A percentile compares a stretch with the other conserved stretches of the same genome.
phyloP scores from a whole-genome alignment of 441 rosid species.

The Populus hybrid region DNA sequence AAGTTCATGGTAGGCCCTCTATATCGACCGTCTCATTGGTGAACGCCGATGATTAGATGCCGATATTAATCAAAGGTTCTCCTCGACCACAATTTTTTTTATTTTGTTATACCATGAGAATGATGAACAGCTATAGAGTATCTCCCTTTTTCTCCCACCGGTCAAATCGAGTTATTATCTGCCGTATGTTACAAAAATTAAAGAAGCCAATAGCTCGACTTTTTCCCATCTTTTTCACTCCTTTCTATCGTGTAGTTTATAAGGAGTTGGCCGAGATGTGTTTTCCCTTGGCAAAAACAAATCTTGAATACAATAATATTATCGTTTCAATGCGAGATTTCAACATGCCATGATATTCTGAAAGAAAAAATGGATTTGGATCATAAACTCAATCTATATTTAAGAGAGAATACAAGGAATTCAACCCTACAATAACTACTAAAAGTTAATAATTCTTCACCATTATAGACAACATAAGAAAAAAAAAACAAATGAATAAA shows the following conservation, averaged over 20 bases:
- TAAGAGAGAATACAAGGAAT: too few relatives aligned
- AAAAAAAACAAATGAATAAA: too few relatives aligned
- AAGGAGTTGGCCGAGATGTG: not conserved
- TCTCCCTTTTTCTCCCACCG: slow-evolving; percentile 5
- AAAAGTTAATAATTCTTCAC: too few relatives aligned
- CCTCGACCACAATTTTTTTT: slow-evolving; percentile 18
- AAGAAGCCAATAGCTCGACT: slow-evolving; percentile 7
- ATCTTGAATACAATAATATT: not conserved
- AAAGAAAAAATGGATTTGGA: too few relatives aligned
- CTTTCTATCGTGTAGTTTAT: not conserved
- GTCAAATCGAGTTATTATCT: slow-evolving; percentile 6
- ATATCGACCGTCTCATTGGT: not conserved
- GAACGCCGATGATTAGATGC: slow-evolving; percentile 6
- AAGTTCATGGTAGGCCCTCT: slow-evolving; percentile 6
- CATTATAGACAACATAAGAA: too few relatives aligned
- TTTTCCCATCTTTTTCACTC: not conserved
- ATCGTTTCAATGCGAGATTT: not conserved
- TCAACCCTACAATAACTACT: too few relatives aligned
- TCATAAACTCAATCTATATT: too few relatives aligned
- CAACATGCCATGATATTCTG: not conserved
- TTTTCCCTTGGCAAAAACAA: not conserved
- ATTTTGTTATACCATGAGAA: not conserved
- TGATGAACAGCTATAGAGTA: slow-evolving; percentile 27
- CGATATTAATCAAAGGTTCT: not conserved
- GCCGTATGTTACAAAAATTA: slow-evolving; percentile 13